Conservation (phyloP, 2,329 filamentous ascomycete genomes). For the Colletotrichum tropicicola region DNA sequence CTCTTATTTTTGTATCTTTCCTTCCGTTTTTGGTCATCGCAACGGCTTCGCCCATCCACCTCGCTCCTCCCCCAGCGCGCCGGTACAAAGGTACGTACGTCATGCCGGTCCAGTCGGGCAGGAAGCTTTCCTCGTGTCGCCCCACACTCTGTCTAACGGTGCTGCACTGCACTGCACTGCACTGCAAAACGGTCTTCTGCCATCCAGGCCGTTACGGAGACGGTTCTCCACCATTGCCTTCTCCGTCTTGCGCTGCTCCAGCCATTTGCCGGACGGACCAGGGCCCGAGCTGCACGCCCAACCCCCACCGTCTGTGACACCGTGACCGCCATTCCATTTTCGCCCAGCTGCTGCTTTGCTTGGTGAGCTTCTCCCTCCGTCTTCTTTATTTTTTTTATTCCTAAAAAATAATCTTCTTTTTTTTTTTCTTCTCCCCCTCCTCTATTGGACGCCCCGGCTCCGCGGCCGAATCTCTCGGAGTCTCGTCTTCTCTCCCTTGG, state of each 20-base stretch:
- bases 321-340: conserved; percentile 25
- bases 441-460: conserved; percentile 16
- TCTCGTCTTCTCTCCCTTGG: conserved; percentile 6
- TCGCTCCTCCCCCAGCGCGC: background rate
- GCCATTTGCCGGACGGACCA: conserved; percentile 15
- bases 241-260: conserved; percentile 49
- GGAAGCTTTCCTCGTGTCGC: background rate
- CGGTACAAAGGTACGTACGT: background rate
- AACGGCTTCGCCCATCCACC: conserved; percentile 14
- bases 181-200: background rate
- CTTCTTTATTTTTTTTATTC: background rate
- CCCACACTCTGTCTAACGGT: background rate
- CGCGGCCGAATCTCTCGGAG: conserved; percentile 9
- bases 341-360: background rate
- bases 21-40: conserved; percentile 28
- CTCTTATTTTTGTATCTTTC: conserved; percentile 21
- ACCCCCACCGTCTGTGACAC: conserved; percentile 25
- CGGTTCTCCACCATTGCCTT: conserved; percentile 37
- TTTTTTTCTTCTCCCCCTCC: background rate
- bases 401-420: background rate
- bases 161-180: background rate
- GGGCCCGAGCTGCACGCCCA: conserved; percentile 18
- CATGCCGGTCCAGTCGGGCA: background rate
- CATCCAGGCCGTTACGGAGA: too few species aligned
- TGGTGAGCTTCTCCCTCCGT: background rate